Evolutionary conservation across 106 monocot species (phyloP).

Genomic region (Dioscorea alata): DNA sequence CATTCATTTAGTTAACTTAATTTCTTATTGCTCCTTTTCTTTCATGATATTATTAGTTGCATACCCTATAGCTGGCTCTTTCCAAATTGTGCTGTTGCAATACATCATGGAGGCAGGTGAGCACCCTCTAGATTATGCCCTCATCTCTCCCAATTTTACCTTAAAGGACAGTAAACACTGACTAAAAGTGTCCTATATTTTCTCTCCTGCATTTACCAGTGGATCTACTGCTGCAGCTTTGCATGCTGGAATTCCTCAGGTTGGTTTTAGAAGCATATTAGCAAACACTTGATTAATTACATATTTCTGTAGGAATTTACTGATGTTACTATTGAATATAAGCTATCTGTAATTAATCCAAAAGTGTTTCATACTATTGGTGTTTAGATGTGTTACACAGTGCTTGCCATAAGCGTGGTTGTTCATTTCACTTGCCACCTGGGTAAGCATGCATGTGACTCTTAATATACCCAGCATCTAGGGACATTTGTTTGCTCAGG

Average conservation of each 20-base stretch:
- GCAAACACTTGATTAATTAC: neutral
- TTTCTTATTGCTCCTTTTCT: neutral
- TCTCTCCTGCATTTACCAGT: conserved; percentile 24
- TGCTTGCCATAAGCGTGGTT: too few relatives aligned
- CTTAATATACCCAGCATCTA: too few relatives aligned
- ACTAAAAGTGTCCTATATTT: neutral
- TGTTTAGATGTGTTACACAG: too few relatives aligned
- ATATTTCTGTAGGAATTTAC: too few relatives aligned
- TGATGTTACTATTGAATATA: too few relatives aligned
- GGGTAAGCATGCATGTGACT: neutral
- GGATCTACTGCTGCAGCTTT: conserved; percentile 92
- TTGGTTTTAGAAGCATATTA: conserved; percentile 2
- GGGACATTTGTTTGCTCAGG: too few relatives aligned
- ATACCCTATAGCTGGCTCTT: conserved; percentile 85
- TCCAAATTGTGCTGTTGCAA: conserved; percentile 61
- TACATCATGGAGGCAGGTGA: conserved; percentile 98
- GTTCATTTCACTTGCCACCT: neutral
- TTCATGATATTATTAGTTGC: conserved; percentile 22
- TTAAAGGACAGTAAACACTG: neutral
- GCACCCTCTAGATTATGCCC: neutral
- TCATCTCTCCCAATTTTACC: neutral
- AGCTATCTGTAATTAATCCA: too few relatives aligned
- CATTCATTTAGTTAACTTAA: neutral
- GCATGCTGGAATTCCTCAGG: conserved; percentile 83
- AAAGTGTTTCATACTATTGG: too few relatives aligned